Conservation (phyloP, 805 yeast species). For the Candida montana region DNA sequence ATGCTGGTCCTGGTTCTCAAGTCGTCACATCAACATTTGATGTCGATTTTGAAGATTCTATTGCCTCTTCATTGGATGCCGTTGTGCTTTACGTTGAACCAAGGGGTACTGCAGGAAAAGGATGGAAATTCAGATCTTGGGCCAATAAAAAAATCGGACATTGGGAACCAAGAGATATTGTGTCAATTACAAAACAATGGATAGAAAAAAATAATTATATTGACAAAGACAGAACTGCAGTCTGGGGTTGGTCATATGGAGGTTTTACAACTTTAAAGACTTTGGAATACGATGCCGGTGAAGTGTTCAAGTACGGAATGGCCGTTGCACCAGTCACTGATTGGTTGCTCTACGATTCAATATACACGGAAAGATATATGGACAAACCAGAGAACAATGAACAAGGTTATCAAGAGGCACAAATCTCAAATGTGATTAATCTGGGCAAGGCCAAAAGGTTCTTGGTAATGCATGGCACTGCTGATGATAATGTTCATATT, state of each 20-base stretch:
- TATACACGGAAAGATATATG: slow-evolving; percentile 95
- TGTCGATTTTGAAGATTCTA: slow-evolving; percentile 63
- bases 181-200: slow-evolving; percentile 64
- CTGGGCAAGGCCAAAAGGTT: slow-evolving; percentile 61
- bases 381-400: slow-evolving; percentile 67
- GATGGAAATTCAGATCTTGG: slow-evolving; percentile 65
- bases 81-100: slow-evolving; percentile 94
- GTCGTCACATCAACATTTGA: slow-evolving; percentile 56
- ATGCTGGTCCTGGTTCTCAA: slow-evolving; percentile 97
- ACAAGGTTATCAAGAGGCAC: slow-evolving; percentile 55
- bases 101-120: slow-evolving; percentile 92
- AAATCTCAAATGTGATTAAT: slow-evolving; percentile 50
- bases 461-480: slow-evolving; percentile 92
- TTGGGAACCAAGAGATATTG: slow-evolving; percentile 83
- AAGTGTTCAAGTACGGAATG: slow-evolving; percentile 80
- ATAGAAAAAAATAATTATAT: slow-evolving; percentile 45
- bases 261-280: slow-evolving; percentile 90
- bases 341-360: slow-evolving; percentile 87
- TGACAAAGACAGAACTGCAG: slow-evolving; percentile 60
- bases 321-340: slow-evolving; percentile 98
- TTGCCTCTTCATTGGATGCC: slow-evolving; percentile 72
- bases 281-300: slow-evolving; percentile 70
- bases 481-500: slow-evolving; percentile 95
- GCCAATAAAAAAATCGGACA: slow-evolving; percentile 80
- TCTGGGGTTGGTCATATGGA: slow-evolving; percentile 99